Conservation (phyloP, 2,329 filamentous ascomycete genomes). For the Colletotrichum sp. region DNA sequence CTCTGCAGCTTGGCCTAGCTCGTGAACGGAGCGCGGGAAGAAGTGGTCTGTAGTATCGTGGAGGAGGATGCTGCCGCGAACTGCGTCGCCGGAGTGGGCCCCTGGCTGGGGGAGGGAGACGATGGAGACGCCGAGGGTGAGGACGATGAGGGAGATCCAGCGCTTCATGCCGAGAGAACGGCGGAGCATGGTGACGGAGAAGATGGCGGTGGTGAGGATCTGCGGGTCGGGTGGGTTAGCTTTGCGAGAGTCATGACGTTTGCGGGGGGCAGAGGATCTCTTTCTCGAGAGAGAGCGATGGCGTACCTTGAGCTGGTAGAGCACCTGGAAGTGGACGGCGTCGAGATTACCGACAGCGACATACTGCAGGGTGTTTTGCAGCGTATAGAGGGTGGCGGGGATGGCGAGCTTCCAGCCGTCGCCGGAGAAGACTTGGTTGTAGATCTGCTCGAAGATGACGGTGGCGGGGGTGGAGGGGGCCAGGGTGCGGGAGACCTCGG, state of each 20-base stretch:
- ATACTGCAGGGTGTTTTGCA: conserved; percentile 95
- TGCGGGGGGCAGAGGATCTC: neutral
- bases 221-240: conserved; percentile 28
- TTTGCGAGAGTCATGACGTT: neutral
- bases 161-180: conserved; percentile 73
- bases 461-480: conserved; percentile 82
- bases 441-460: conserved; percentile 80
- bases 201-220: conserved; percentile 88
- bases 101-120: conserved; percentile 72
- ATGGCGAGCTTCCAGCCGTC: conserved; percentile 96
- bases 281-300: neutral
- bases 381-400: conserved; percentile 84
- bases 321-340: conserved; percentile 90
- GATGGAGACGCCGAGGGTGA: conserved; percentile 83
- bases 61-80: conserved; percentile 64
- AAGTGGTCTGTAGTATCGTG: conserved; percentile 70
- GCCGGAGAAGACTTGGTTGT: conserved; percentile 80
- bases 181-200: conserved; percentile 80
- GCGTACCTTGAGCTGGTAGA: conserved; percentile 86
- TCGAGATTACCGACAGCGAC: conserved; percentile 90
- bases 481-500: conserved; percentile 81
- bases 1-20: conserved; percentile 63
- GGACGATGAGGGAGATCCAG: conserved; percentile 80
- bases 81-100: conserved; percentile 53
- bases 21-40: conserved; percentile 81